phyloP scores from a whole-genome alignment of 148 eudicot genomes.

The Silene latifolia region DNA sequence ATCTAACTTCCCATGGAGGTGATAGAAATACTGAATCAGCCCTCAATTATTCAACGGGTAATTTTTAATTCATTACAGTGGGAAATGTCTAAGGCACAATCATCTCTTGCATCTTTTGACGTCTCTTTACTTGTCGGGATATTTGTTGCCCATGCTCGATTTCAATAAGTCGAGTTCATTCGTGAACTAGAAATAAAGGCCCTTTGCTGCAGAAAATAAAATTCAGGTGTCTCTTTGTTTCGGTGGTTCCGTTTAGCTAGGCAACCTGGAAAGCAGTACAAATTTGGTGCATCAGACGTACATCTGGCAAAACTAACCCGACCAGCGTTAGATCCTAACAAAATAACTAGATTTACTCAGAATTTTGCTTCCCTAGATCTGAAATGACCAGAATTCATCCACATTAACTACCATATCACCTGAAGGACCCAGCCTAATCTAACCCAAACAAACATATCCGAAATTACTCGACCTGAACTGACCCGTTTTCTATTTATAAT shows the following conservation, averaged over 20 bases:
- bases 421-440: too few species aligned
- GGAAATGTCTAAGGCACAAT: constrained; percentile 1
- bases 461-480: too few species aligned
- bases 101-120: constrained; percentile 17
- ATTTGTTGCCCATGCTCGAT: constrained; percentile 26
- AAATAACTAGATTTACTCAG: too few species aligned
- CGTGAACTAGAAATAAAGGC: neutral
- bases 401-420: too few species aligned
- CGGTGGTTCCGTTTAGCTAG: neutral
- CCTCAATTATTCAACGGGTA: too few species aligned
- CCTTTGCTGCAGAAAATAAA: neutral
- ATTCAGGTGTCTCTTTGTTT: neutral
- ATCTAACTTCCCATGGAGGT: too few species aligned
- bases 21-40: too few species aligned
- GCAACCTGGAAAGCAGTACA: constrained; percentile 7
- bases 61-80: constrained; percentile 19
- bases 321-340: too few species aligned
- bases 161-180: constrained; percentile 12
- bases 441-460: too few species aligned
- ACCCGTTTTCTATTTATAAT: too few species aligned
- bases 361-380: too few species aligned
- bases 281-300: constrained; percentile 6
- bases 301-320: neutral
- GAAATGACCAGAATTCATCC: too few species aligned
- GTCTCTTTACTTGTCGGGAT: constrained; percentile 18